These are phyloP conservation scores for Gossypium longicalyx DNA, from an alignment of 345 rosid genomes.

Conservation along the genomic window DNA sequence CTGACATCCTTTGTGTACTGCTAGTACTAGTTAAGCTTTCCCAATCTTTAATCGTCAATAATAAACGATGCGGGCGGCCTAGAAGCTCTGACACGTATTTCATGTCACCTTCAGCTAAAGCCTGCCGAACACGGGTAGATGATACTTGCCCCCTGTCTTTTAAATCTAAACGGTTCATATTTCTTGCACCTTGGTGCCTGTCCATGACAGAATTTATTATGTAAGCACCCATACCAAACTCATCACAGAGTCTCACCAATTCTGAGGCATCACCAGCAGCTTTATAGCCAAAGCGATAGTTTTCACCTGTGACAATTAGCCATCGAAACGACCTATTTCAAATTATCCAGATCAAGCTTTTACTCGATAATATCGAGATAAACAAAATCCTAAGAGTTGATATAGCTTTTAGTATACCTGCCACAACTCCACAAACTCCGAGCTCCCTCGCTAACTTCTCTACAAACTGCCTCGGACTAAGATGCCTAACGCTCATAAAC, in stretches of 20 bases:
- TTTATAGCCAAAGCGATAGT: conserved; percentile 86
- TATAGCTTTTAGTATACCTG: conserved; percentile 44
- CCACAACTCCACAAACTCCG: conserved; percentile 75
- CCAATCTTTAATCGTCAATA: conserved; percentile 38
- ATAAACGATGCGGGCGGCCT: conserved; percentile 77
- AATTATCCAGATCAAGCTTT: neutral
- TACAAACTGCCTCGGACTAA: conserved; percentile 76
- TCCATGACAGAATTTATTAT: conserved; percentile 88
- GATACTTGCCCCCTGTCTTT: conserved; percentile 93
- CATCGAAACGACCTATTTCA: conserved; percentile 5
- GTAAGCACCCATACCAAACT: conserved; percentile 59
- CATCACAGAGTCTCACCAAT: conserved; percentile 62
- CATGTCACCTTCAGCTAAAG: conserved; percentile 74
- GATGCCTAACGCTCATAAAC: conserved; percentile 77
- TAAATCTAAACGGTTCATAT: conserved; percentile 30
- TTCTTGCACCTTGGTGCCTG: conserved; percentile 47
- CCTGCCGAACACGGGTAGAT: conserved; percentile 91
- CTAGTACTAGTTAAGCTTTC: conserved; percentile 21
- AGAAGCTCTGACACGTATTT: conserved; percentile 76
- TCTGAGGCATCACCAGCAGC: conserved; percentile 86
- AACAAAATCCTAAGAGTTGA: neutral
- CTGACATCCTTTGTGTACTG: conserved; percentile 37
- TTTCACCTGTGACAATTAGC: conserved; percentile 52
- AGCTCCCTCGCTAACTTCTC: conserved; percentile 83
- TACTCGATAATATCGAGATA: neutral